A percentile compares a stretch with the other conserved stretches of the same genome.
Evolutionary conservation across 2,329 filamentous ascomycete genomes (phyloP).

Genomic region (Pseudopyrenochaeta lycopersici): DNA sequence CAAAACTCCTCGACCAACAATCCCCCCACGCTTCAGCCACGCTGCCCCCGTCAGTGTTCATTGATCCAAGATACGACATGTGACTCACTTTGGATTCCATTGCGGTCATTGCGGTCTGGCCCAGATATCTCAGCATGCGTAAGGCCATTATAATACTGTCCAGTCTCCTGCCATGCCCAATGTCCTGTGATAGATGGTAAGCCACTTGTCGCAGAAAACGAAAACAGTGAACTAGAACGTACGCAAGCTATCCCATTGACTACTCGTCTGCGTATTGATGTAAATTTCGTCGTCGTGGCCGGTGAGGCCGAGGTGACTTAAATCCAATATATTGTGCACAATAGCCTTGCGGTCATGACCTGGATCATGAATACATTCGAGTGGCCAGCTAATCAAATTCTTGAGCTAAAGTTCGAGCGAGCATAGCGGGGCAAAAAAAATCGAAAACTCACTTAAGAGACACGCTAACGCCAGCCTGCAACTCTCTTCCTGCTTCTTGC

Average conservation of each 20-base stretch:
- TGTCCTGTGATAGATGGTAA: too few relatives aligned
- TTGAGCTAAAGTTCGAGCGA: too few relatives aligned
- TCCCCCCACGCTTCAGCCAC: conserved; percentile 8
- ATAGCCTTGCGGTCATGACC: neutral
- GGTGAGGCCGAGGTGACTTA: too few relatives aligned
- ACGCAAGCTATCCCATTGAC: conserved; percentile 12
- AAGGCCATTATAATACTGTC: neutral
- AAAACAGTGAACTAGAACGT: neutral
- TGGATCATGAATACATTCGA: too few relatives aligned
- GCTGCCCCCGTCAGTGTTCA: neutral
- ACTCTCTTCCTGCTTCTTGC: conserved; percentile 50
- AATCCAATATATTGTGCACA: too few relatives aligned
- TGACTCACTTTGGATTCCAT: neutral
- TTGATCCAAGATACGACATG: neutral
- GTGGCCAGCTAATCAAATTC: too few relatives aligned
- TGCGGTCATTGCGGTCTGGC: neutral
- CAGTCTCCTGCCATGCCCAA: neutral
- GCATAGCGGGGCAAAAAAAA: too few relatives aligned
- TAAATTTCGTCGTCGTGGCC: neutral
- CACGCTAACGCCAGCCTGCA: conserved; percentile 46
- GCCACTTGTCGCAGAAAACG: neutral
- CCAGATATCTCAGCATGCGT: neutral
- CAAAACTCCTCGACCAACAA: neutral
- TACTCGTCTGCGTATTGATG: conserved; percentile 30
- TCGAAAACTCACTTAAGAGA: conserved; percentile 56